Conservation (phyloP, 495 filamentous ascomycete species). For the Penicillium fimorum region DNA sequence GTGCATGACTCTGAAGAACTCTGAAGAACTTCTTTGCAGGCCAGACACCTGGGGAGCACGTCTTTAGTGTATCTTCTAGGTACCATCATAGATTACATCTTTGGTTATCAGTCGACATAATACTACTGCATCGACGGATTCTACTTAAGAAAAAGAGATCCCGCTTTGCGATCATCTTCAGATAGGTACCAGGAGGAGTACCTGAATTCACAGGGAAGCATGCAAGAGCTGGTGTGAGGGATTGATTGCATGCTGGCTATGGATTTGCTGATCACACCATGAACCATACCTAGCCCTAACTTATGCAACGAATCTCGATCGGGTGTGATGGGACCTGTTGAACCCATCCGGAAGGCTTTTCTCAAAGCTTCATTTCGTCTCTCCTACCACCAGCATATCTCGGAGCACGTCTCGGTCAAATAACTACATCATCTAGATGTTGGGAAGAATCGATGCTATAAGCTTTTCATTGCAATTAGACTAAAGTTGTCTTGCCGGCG, state of each 20-base stretch:
- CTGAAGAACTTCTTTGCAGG: background rate
- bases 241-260: background rate
- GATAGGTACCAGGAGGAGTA: constrained; percentile 1
- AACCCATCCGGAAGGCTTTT: background rate
- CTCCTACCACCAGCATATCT: background rate
- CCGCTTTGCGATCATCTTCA: constrained; percentile 1
- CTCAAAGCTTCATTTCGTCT: background rate
- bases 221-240: background rate
- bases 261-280: background rate
- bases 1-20: background rate
- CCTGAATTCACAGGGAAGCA: constrained; percentile 1
- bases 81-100: background rate
- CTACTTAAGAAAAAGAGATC: background rate
- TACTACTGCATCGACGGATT: background rate
- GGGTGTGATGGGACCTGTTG: background rate
- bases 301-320: background rate
- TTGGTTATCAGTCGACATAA: background rate
- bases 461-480: background rate
- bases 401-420: background rate
- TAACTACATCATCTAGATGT: background rate
- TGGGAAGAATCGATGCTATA: background rate
- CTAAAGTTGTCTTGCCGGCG: background rate
- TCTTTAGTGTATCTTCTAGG: background rate
- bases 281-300: background rate
- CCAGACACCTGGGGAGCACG: background rate